These are phyloP conservation scores for Populus simonii DNA, from an alignment of 345 rosid species.

Conservation along the genomic window DNA sequence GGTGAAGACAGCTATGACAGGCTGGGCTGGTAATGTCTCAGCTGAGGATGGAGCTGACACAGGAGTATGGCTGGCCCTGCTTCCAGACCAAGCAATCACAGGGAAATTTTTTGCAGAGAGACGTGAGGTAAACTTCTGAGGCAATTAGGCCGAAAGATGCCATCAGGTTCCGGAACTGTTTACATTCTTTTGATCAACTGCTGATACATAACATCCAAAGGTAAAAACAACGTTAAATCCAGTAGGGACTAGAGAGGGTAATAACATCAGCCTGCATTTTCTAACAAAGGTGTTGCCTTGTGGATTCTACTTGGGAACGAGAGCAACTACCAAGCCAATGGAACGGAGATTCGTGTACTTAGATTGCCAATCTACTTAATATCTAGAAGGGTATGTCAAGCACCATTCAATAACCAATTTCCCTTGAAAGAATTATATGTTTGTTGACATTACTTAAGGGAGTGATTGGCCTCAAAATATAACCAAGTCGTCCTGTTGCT, in stretches of 20 bases:
- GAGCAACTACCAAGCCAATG: neutral
- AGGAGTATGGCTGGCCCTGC: constrained; percentile 88
- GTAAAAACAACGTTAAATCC: neutral
- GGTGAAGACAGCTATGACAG: constrained; percentile 97
- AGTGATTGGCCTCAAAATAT: neutral
- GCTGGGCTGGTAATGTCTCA: constrained; percentile 86
- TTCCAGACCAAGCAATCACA: constrained; percentile 65
- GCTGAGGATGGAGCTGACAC: constrained; percentile 87
- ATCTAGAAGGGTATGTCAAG: neutral
- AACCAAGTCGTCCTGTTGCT: neutral
- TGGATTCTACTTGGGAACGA: neutral
- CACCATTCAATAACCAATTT: neutral
- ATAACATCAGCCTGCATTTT: neutral
- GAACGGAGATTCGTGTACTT: neutral
- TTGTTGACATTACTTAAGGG: neutral
- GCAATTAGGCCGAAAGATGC: neutral
- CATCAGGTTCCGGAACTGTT: neutral
- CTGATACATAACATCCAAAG: neutral
- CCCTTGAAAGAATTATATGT: neutral
- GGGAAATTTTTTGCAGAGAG: constrained; percentile 94
- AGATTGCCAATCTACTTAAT: neutral
- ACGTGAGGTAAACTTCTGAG: constrained; percentile 70
- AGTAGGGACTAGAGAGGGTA: neutral
- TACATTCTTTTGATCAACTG: neutral
- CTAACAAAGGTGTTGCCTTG: neutral